Base-by-base conservation (phyloP, 345 rosid genomes). In the Brassica juncea region DNA sequence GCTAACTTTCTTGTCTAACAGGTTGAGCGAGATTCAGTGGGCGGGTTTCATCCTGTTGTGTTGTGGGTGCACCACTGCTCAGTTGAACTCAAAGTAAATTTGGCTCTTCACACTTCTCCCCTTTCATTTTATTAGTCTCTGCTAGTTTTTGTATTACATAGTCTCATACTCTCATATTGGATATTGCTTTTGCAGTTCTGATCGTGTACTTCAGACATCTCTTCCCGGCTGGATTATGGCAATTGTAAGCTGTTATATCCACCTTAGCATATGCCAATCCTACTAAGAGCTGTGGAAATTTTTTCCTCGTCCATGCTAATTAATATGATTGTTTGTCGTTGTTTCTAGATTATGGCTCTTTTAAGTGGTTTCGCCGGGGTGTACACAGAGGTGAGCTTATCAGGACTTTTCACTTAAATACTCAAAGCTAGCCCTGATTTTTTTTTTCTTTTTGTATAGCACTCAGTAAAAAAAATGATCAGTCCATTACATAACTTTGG, bases 31-130 rank as follows among this genome's bases (percentile, higher is more conserved):
- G 87, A 91, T 95, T 82, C 98, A 93, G 64, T 95, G 98, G 99
- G 93, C 94, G 4, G 98, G 94, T 63, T 95, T 95, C 86, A 83
- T 93, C 74, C 86, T 95, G 39, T 84, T 95, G 75, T 91, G 99
- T 83, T 92, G 96, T 58, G 97, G 99, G 35, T 95, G 99, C 88
- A 95, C 97, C 77, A 93, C 98, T 49, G 98, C 99, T 23, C 98
- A 95, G 77, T 82, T 95, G 70, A 95, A 95, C 73, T 88, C 98
- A 58, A 85, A 85, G 98, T 93, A 90, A 87, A 92, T 77, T 6
- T 70, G 55, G 68, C 78, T 42, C 62, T 34, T 19, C 4, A 72
- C n/a, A 5, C 35, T 34, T 34, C 8, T 34, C 8, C 39, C 39
- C 39, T 8, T 69, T 37, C 4, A 3, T 59, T 47, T 35, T 49